phyloP scores from a whole-genome alignment of 345 rosid species.

The Gossypium herbaceum region DNA sequence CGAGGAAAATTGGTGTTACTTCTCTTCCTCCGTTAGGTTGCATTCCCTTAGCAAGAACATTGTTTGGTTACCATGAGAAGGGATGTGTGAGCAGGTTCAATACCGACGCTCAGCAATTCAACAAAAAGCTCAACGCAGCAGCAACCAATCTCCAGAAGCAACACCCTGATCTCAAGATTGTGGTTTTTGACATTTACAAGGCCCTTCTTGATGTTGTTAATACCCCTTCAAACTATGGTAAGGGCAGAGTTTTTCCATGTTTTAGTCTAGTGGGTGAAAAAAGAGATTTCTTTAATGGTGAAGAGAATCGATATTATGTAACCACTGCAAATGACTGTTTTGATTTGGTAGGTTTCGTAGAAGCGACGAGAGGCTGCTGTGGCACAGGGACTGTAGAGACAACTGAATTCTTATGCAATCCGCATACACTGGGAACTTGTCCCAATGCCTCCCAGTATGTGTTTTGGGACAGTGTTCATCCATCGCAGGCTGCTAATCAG shows the following conservation, averaged over 20 bases:
- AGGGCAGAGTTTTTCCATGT: background rate
- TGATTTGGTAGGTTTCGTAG: conserved; percentile 52
- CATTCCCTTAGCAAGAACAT: conserved; percentile 71
- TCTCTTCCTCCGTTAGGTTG: conserved; percentile 92
- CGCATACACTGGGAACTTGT: conserved; percentile 69
- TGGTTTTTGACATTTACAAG: conserved; percentile 70
- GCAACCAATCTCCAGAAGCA: conserved; percentile 62
- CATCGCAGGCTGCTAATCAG: conserved; percentile 86
- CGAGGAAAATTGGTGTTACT: conserved; percentile 82
- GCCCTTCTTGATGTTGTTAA: conserved; percentile 62
- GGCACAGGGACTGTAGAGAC: conserved; percentile 87
- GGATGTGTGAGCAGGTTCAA: conserved; percentile 74
- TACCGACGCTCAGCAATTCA: conserved; percentile 64
- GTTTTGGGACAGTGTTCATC: conserved; percentile 95
- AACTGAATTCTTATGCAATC: conserved; percentile 69
- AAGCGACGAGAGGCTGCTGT: conserved; percentile 86
- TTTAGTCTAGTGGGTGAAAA: background rate
- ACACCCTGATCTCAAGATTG: conserved; percentile 64
- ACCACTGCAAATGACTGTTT: background rate
- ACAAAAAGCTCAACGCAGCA: conserved; percentile 61
- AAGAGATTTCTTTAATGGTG: background rate
- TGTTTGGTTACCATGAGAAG: conserved; percentile 54
- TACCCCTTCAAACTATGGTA: conserved; percentile 62
- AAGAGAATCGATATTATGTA: background rate
- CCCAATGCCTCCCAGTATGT: conserved; percentile 76